phyloP scores from a whole-genome alignment of 768 basidiomycete genomes.

The Amanita pseudoporphyria region DNA sequence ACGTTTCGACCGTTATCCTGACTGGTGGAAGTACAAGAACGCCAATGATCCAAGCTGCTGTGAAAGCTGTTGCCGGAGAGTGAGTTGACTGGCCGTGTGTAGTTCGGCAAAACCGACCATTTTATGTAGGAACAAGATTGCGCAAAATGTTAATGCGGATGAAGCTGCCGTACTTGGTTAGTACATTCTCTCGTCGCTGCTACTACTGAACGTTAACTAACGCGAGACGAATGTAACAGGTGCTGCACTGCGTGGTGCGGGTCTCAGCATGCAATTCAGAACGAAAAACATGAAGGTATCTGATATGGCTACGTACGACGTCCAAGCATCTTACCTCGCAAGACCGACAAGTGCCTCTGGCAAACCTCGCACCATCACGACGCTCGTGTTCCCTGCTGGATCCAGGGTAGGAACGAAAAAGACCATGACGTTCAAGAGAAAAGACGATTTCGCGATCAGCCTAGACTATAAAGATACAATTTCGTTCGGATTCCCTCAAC shows the following conservation, averaged over 20 bases:
- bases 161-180: conserved; percentile 87
- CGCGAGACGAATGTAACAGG: conserved; percentile 22
- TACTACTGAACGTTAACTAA: conserved; percentile 3
- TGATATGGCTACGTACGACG: conserved; percentile 65
- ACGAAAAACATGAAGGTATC: conserved; percentile 84
- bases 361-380: conserved; percentile 61
- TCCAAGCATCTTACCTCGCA: conserved; percentile 72
- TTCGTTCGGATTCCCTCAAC: conserved; percentile 58
- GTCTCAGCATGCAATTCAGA: conserved; percentile 82
- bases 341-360: conserved; percentile 39
- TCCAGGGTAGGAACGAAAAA: conserved; percentile 78
- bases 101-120: background rate
- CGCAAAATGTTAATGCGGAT: conserved; percentile 93
- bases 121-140: conserved; percentile 60
- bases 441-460: conserved; percentile 71
- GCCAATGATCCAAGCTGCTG: conserved; percentile 83
- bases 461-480: conserved; percentile 65
- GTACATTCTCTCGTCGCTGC: background rate
- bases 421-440: conserved; percentile 77
- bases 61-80: conserved; percentile 73
- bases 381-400: conserved; percentile 67
- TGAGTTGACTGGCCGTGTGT: conserved; percentile 24
- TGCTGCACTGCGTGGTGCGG: conserved; percentile 87
- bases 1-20: conserved; percentile 86
- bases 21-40: conserved; percentile 85